Percentiles rank a stretch among this genome's conserved stretches.
Conservation (phyloP, 163 green algal genomes). For the Chloroidium sp. region DNA sequence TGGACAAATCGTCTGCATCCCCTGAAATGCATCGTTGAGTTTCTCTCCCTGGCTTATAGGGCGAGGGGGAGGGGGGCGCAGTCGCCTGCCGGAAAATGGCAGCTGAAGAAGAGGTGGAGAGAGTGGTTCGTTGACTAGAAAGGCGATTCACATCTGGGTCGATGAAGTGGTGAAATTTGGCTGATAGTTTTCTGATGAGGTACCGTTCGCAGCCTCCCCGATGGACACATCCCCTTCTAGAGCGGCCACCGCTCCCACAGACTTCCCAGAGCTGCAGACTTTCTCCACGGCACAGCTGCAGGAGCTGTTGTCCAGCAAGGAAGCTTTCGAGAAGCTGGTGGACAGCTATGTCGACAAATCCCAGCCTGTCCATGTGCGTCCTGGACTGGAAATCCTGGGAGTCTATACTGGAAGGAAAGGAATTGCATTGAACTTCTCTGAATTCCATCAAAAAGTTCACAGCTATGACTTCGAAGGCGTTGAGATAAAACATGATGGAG, state of each 20-base stretch:
- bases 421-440: too few relatives aligned
- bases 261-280: conserved; percentile 28
- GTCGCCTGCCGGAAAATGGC: neutral
- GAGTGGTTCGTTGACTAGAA: too few relatives aligned
- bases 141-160: too few relatives aligned
- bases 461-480: too few relatives aligned
- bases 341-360: neutral
- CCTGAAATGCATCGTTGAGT: too few relatives aligned
- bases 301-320: conserved; percentile 34
- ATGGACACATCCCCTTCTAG: conserved; percentile 1
- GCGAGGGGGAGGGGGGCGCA: too few relatives aligned
- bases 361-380: neutral
- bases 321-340: conserved; percentile 29
- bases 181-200: neutral
- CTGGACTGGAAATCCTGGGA: too few relatives aligned
- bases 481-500: too few relatives aligned
- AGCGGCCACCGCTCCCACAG: conserved; percentile 1
- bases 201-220: neutral
- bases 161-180: too few relatives aligned
- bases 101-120: neutral
- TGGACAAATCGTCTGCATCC: neutral
- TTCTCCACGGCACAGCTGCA: conserved; percentile 37
- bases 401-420: too few relatives aligned
- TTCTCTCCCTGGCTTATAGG: too few relatives aligned
- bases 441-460: too few relatives aligned